These are phyloP conservation scores for Ilyonectria sp. DNA, from an alignment of 2,329 filamentous ascomycete genomes.

Conservation along the genomic window DNA sequence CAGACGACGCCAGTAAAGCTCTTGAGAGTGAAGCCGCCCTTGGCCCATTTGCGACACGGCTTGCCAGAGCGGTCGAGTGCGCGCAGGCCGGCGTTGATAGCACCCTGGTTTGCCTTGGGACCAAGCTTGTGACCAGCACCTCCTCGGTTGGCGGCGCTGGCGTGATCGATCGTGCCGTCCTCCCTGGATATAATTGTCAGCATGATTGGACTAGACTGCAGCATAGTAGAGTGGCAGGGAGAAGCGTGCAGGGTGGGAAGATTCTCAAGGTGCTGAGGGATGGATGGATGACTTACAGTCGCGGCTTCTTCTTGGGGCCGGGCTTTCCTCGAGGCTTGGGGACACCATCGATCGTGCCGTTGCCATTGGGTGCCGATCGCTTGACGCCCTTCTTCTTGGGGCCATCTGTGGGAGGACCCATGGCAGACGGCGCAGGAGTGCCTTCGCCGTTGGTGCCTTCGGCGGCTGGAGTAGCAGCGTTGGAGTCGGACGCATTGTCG, in stretches of 20 bases:
- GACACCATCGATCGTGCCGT: conserved; percentile 72
- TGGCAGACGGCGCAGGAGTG: conserved; percentile 69
- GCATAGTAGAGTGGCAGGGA: not conserved
- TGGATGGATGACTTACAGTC: conserved; percentile 78
- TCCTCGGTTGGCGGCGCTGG: conserved; percentile 63
- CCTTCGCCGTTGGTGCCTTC: conserved; percentile 64
- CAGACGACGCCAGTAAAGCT: conserved; percentile 92
- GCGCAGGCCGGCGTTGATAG: conserved; percentile 96
- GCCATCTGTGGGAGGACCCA: conserved; percentile 73
- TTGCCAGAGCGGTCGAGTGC: conserved; percentile 93
- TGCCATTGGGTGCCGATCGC: conserved; percentile 75
- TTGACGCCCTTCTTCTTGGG: conserved; percentile 84
- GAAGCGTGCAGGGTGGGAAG: conserved; percentile 5
- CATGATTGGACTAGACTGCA: conserved; percentile 22
- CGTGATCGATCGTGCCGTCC: conserved; percentile 74
- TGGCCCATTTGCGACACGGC: conserved; percentile 92
- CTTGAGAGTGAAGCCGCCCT: conserved; percentile 86
- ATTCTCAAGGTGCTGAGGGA: conserved; percentile 19
- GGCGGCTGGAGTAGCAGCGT: conserved; percentile 70
- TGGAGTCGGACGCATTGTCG: conserved; percentile 73
- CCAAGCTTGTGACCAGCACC: conserved; percentile 84
- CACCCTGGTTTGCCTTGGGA: conserved; percentile 95
- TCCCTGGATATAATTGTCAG: conserved; percentile 64
- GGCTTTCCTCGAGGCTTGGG: conserved; percentile 88
- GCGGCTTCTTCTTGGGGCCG: conserved; percentile 95